Base-by-base conservation (phyloP, 2,329 filamentous ascomycete genomes). In the Claviceps capensis region DNA sequence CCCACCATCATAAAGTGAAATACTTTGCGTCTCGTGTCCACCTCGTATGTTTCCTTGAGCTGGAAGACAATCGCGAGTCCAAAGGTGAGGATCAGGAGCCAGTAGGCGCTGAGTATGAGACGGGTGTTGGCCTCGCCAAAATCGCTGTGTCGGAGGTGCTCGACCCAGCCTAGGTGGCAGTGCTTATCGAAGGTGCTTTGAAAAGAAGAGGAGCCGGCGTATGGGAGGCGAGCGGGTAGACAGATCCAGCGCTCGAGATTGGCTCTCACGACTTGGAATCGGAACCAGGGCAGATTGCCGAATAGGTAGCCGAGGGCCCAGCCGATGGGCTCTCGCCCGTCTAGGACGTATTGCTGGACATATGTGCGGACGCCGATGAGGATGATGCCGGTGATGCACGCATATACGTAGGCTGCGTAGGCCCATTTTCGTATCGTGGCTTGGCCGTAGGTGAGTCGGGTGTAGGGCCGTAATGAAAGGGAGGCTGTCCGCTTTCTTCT, bases 1-100 rank as follows among this genome's bases (percentile, higher is more conserved):
- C 82, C 82, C 7, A 97, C 91, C 86, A 97, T 97, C 77, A 91
- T 95, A 59, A 94, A 94, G 67, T 98, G 93, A 66, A 98, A 98
- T 23, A 97, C 87, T 67, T 98, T 98, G 49, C 93, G 82, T 48
- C 93, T 81, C 1, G 93, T 98, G 68, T 98, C 93, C 47, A 98
- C 91, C 68, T 96, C 90, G 58, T 86, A 90, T 48, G 87, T 73
- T 3, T 81, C 73, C 42, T 85, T 86, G 40, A 95, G 77, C 43
- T 76, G 79, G 50, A 93, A 79, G 7, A 96, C 87, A 4, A 86
- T 74, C 9, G 81, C 69, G 38, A 97, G 75, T 1, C 91, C 93
- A 1, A 81, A 63, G 16, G 78, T 64, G 16, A 97, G 76, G 51
- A 94, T 80, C 4, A 68, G 58, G 1, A 83, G 57, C 74, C 85